Evolutionary conservation across 106 monocot genomes (phyloP).

Genomic region (Platanthera guangdongensis): DNA sequence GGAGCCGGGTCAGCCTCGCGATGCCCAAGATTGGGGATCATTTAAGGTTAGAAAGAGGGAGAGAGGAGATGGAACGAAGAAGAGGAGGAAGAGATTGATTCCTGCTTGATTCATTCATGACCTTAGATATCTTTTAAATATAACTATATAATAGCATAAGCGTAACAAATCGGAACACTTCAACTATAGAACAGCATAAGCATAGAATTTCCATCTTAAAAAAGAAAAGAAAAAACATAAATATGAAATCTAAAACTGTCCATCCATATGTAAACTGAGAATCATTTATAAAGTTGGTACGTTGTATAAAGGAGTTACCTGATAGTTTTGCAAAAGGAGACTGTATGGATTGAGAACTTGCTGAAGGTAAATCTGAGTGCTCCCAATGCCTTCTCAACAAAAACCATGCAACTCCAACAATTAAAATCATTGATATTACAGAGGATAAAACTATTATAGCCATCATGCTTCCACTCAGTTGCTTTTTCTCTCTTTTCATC

Average conservation of each 20-base stretch:
- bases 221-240: background rate
- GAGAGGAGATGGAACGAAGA: no score
- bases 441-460: constrained; percentile 61
- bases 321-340: constrained; percentile 40
- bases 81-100: no score
- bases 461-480: constrained; percentile 48
- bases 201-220: background rate
- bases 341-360: constrained; percentile 19
- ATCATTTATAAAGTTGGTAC: background rate
- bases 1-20: no score
- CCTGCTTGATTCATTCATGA: no score
- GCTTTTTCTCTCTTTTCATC: constrained; percentile 28
- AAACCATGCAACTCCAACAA: constrained; percentile 49
- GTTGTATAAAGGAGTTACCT: constrained; percentile 27
- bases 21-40: no score
- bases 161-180: no score
- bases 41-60: no score
- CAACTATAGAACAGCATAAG: no score
- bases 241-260: background rate
- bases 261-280: background rate
- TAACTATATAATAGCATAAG: no score
- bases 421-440: constrained; percentile 47
- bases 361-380: constrained; percentile 10
- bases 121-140: no score
- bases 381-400: constrained; percentile 35